Evolutionary conservation across 2,329 filamentous ascomycete species (phyloP).

Genomic region (Curvularia eragrostidis): DNA sequence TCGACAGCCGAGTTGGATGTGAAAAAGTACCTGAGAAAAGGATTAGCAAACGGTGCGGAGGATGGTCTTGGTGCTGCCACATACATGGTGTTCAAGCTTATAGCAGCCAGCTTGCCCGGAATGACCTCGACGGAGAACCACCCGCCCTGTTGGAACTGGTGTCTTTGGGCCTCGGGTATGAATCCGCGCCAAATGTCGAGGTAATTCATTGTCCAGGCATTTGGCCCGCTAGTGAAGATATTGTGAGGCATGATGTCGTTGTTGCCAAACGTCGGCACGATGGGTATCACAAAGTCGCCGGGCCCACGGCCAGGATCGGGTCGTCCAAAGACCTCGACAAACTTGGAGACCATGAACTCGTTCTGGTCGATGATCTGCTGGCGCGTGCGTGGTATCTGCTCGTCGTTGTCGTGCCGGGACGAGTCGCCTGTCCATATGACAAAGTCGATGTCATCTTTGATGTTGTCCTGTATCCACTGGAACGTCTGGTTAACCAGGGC

Average conservation of each 20-base stretch:
- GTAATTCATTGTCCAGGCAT: slow-evolving; percentile 82
- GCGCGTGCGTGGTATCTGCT: slow-evolving; percentile 75
- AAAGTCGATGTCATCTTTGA: slow-evolving; percentile 84
- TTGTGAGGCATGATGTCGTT: slow-evolving; percentile 98
- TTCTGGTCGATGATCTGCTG: slow-evolving; percentile 82
- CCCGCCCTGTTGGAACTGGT: slow-evolving; percentile 88
- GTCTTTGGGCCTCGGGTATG: slow-evolving; percentile 89
- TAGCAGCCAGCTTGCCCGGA: slow-evolving; percentile 80
- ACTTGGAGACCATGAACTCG: slow-evolving; percentile 74
- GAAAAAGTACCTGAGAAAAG: slow-evolving; percentile 76
- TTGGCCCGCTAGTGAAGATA: slow-evolving; percentile 84
- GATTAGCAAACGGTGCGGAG: slow-evolving; percentile 1
- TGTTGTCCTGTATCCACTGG: slow-evolving; percentile 80
- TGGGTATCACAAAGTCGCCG: slow-evolving; percentile 71
- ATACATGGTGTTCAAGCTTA: slow-evolving; percentile 89
- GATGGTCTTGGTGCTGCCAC: not conserved
- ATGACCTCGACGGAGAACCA: slow-evolving; percentile 97
- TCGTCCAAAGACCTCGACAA: slow-evolving; percentile 72
- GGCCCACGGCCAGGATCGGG: slow-evolving; percentile 54
- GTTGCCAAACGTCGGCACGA: slow-evolving; percentile 92
- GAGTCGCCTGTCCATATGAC: slow-evolving; percentile 93
- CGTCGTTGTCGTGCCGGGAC: slow-evolving; percentile 87
- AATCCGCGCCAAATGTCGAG: slow-evolving; percentile 81
- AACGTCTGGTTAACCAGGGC: slow-evolving; percentile 87
- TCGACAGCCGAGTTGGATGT: slow-evolving; percentile 92